These are phyloP conservation scores for Breynia disticha DNA, from an alignment of 441 rosid genomes.

Conservation along the genomic window DNA sequence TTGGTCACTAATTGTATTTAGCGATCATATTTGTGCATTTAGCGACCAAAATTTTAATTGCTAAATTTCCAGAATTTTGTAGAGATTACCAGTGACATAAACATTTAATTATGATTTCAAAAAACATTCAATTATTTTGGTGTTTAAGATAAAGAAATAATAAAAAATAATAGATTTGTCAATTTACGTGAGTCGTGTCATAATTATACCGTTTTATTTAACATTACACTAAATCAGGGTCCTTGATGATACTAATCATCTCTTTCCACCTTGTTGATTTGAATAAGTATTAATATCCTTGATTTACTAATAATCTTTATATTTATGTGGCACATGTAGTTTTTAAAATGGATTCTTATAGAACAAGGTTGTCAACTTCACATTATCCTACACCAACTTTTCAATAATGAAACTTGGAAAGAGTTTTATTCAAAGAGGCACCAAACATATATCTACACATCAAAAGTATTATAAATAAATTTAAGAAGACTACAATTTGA, in stretches of 20 bases:
- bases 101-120: no score
- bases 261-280: constrained; percentile 24
- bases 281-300: neutral
- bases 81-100: no score
- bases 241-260: constrained; percentile 32
- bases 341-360: constrained; percentile 11
- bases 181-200: no score
- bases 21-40: no score
- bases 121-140: no score
- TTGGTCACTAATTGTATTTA: no score
- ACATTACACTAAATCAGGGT: constrained; percentile 6
- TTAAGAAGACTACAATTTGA: no score
- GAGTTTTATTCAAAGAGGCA: neutral
- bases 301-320: neutral
- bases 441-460: neutral
- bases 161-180: no score
- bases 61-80: no score
- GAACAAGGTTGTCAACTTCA: constrained; percentile 17
- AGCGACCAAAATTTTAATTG: constrained; percentile 11
- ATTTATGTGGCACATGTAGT: neutral
- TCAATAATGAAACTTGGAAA: neutral
- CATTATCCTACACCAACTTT: neutral
- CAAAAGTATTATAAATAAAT: no score
- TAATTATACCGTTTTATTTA: no score
- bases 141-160: no score